phyloP scores from a whole-genome alignment of 768 basidiomycete genomes.

The Hydnum rufescens region DNA sequence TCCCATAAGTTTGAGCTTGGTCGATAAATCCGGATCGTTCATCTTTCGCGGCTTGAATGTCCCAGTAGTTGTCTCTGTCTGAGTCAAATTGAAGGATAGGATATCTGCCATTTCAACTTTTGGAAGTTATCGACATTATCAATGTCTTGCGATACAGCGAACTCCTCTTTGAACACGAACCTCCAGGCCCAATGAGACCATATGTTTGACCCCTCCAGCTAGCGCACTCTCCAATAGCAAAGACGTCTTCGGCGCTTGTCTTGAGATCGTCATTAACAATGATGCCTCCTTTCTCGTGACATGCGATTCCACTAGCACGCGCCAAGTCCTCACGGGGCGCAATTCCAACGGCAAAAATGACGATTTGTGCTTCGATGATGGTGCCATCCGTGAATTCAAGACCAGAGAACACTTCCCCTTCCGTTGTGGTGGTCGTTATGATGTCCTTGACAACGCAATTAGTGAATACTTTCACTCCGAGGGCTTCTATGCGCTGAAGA shows the following conservation, averaged over 20 bases:
- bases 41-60: constrained; percentile 26
- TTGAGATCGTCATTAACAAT: constrained; percentile 34
- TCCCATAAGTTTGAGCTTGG: constrained; percentile 48
- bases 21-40: constrained; percentile 48
- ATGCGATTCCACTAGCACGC: constrained; percentile 29
- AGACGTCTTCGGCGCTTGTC: constrained; percentile 40
- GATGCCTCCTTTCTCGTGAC: constrained; percentile 33
- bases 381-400: constrained; percentile 31
- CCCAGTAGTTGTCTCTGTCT: constrained; percentile 26
- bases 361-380: constrained; percentile 29
- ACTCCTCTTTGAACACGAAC: constrained; percentile 13
- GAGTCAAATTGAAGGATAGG: constrained; percentile 50
- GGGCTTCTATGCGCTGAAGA: constrained; percentile 33
- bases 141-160: not conserved
- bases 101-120: constrained; percentile 55
- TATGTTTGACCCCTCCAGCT: constrained; percentile 47
- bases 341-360: constrained; percentile 53
- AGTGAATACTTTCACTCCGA: constrained; percentile 38
- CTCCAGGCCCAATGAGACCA: constrained; percentile 56
- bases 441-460: constrained; percentile 22
- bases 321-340: constrained; percentile 52
- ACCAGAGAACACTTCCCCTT: constrained; percentile 21
- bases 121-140: not conserved
- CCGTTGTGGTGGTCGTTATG: constrained; percentile 18
- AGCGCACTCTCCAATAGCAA: constrained; percentile 62